phyloP scores from a whole-genome alignment of 225 moss, liverwort and hornwort species.

The Bryoerythrophyllum caledonicum region DNA sequence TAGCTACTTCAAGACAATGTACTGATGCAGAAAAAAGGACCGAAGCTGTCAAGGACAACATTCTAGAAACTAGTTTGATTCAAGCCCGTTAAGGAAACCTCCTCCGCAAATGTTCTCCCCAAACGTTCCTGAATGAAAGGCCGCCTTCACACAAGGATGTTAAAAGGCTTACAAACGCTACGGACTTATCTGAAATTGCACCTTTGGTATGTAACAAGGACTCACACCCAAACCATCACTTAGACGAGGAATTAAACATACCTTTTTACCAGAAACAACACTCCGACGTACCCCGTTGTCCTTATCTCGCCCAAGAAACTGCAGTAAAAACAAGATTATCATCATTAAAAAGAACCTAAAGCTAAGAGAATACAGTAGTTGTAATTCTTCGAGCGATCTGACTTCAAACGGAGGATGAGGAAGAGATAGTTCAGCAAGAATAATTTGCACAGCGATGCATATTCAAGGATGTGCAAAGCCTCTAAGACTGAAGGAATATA shows the following conservation, averaged over 20 bases:
- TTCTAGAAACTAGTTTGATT: no score
- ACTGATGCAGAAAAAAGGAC: no score
- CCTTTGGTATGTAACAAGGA: not conserved
- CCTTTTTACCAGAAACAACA: conserved; percentile 99
- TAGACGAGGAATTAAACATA: conserved; percentile 37
- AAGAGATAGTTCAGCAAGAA: not conserved
- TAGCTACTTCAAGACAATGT: conserved; percentile 50
- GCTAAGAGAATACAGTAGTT: not conserved
- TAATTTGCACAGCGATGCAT: no score
- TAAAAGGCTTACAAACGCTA: not conserved
- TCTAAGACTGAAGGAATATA: not conserved
- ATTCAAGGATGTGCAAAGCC: not conserved
- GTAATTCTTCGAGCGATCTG: not conserved
- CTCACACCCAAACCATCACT: not conserved
- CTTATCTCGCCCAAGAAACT: conserved; percentile 90
- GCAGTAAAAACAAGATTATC: conserved; percentile 15
- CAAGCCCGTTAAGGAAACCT: no score
- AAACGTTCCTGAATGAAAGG: no score
- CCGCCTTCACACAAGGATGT: no score
- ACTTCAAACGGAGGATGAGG: not conserved
- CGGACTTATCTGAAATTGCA: not conserved
- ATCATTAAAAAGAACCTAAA: not conserved
- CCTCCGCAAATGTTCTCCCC: no score
- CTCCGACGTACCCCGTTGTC: conserved; percentile 74
- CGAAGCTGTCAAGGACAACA: no score